Percentiles rank a stretch among this genome's conserved stretches.
These are phyloP conservation scores for Phialophora macrospora DNA, from an alignment of 2,329 filamentous ascomycete genomes.

Conservation along the genomic window DNA sequence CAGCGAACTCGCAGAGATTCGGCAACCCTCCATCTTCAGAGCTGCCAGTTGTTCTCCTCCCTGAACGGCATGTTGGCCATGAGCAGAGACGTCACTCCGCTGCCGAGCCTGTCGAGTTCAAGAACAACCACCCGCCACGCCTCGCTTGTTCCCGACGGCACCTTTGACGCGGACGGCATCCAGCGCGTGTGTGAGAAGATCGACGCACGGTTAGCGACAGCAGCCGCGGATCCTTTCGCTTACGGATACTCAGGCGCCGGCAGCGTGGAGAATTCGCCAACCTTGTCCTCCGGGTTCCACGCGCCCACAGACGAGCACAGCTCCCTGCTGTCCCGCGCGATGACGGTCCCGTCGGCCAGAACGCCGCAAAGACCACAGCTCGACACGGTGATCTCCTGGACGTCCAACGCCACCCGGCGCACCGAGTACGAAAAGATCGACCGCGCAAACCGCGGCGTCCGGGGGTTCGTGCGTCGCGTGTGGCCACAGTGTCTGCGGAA, in stretches of 20 bases:
- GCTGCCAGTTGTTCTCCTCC: constrained; percentile 30
- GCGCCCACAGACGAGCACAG: not conserved
- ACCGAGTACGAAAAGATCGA: constrained; percentile 61
- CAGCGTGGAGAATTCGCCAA: constrained; percentile 1
- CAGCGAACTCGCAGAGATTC: constrained; percentile 23
- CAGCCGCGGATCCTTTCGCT: not conserved
- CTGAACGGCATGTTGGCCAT: constrained; percentile 28
- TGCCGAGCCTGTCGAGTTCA: constrained; percentile 26
- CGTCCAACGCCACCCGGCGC: constrained; percentile 50
- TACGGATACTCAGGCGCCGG: constrained; percentile 4
- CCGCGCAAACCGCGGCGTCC: constrained; percentile 49
- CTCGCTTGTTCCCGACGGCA: constrained; percentile 22
- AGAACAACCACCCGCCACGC: constrained; percentile 24
- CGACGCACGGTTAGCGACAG: constrained; percentile 19
- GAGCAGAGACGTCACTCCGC: constrained; percentile 26
- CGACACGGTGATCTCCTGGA: constrained; percentile 54
- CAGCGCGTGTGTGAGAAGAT: constrained; percentile 19
- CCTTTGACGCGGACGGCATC: constrained; percentile 5
- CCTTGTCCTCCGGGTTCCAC: not conserved
- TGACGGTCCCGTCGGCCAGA: not conserved
- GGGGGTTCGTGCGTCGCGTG: constrained; percentile 50
- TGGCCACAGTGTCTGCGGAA: constrained; percentile 49
- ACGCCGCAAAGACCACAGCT: constrained; percentile 36
- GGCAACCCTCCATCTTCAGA: constrained; percentile 24
- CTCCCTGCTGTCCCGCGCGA: not conserved